phyloP scores from a whole-genome alignment of 2,329 filamentous ascomycete species.

The Thermomyces lanuginosus region DNA sequence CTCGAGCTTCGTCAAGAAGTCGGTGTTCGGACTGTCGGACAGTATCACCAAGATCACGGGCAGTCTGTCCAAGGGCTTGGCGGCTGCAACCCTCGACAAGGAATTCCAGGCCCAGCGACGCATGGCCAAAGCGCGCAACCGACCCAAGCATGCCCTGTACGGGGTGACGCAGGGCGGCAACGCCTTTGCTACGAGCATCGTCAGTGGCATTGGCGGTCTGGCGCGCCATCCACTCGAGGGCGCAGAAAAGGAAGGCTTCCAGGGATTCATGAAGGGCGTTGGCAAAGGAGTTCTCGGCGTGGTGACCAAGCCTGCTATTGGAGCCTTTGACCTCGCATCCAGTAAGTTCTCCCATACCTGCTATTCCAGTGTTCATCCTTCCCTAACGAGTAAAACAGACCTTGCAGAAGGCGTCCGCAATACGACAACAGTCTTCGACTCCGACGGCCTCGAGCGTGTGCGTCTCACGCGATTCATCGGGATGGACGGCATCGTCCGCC shows the following conservation, averaged over 20 bases:
- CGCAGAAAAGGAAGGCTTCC: constrained; percentile 82
- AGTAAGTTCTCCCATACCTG: constrained; percentile 28
- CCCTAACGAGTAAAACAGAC: constrained; percentile 27
- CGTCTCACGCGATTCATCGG: constrained; percentile 87
- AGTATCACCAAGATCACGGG: constrained; percentile 97
- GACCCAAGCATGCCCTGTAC: constrained; percentile 92
- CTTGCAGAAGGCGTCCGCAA: constrained; percentile 96
- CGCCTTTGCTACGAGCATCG: constrained; percentile 80
- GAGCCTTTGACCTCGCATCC: constrained; percentile 89
- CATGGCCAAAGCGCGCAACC: constrained; percentile 81
- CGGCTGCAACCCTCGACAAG: constrained; percentile 90
- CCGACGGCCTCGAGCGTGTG: constrained; percentile 82
- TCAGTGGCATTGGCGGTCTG: constrained; percentile 82
- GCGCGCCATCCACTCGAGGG: constrained; percentile 89
- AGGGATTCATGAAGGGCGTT: constrained; percentile 93
- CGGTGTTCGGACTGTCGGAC: constrained; percentile 91
- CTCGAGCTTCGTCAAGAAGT: constrained; percentile 95
- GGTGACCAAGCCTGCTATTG: constrained; percentile 94
- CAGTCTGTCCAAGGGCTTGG: constrained; percentile 88
- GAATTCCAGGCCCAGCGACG: constrained; percentile 94
- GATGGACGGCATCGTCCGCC: constrained; percentile 79
- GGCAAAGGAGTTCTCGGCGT: constrained; percentile 87
- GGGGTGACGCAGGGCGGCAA: constrained; percentile 92
- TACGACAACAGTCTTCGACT: constrained; percentile 95
- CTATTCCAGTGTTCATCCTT: background rate